A percentile compares a stretch with the other conserved stretches of the same genome.
Evolutionary conservation across 441 rosid species (phyloP).

Genomic region (Populus hybrid): DNA sequence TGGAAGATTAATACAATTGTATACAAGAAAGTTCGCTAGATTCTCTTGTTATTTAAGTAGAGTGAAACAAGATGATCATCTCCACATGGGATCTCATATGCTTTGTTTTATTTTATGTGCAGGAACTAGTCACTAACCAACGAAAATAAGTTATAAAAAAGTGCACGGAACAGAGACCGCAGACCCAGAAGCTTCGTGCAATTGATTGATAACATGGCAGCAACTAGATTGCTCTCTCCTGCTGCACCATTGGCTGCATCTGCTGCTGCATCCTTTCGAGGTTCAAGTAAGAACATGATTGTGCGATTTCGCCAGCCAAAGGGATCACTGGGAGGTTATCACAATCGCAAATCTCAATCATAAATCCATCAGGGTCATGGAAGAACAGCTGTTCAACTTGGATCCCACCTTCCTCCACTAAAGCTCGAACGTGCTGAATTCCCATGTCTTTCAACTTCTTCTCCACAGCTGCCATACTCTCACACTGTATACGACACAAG

Average conservation of each 20-base stretch:
- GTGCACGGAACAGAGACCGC: not conserved
- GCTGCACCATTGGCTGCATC: conserved; percentile 47
- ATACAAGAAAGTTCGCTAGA: no score
- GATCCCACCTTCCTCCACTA: conserved; percentile 85
- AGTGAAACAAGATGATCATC: no score
- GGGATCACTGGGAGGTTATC: conserved; percentile 79
- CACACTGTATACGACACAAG: conserved; percentile 42
- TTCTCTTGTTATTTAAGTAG: not conserved
- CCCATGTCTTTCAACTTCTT: conserved; percentile 71
- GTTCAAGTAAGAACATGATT: conserved; percentile 58
- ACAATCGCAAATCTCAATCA: conserved; percentile 93
- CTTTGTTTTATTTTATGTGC: no score
- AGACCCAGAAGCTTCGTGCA: not conserved
- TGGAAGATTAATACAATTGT: no score
- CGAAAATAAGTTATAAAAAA: not conserved
- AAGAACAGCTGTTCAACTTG: conserved; percentile 84
- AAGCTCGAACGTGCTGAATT: conserved; percentile 47
- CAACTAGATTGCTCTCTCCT: conserved; percentile 15
- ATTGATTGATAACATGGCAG: not conserved
- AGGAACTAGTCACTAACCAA: not conserved
- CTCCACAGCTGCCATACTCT: conserved; percentile 86
- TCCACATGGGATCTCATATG: no score
- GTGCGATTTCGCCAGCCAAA: conserved; percentile 50
- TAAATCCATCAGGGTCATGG: conserved; percentile 92
- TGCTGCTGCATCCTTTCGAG: conserved; percentile 40